Conservation (phyloP, 179 eudicot species). For the Silene coronaria region DNA sequence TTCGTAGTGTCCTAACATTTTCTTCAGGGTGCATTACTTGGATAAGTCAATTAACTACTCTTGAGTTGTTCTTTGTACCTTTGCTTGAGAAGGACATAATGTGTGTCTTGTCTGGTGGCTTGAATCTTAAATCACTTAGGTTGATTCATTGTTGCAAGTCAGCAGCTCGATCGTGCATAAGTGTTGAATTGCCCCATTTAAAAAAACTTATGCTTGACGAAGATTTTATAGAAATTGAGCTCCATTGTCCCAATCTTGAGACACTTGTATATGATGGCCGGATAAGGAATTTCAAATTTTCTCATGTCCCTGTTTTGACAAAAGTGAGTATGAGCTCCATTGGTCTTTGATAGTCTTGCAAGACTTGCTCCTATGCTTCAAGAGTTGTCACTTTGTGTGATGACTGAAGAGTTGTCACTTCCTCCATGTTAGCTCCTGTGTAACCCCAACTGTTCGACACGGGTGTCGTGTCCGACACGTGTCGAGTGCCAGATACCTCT, state of each 20-base stretch:
- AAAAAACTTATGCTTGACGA: slow-evolving; percentile 4
- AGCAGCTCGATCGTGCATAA: background rate
- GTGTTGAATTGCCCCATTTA: slow-evolving; percentile 5
- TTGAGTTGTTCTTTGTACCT: slow-evolving; percentile 15
- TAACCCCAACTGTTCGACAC: too few species aligned
- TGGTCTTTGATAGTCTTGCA: slow-evolving; percentile 16
- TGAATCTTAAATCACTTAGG: slow-evolving; percentile 18
- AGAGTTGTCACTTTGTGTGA: slow-evolving; percentile 2
- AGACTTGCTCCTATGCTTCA: slow-evolving; percentile 17
- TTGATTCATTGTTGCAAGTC: background rate
- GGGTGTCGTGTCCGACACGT: too few species aligned
- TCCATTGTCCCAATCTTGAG: slow-evolving; percentile 24
- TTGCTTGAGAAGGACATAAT: slow-evolving; percentile 2
- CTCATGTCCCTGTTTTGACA: slow-evolving; percentile 8
- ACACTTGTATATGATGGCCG: background rate
- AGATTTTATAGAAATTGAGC: background rate
- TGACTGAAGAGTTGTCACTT: slow-evolving; percentile 10
- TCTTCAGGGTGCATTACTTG: slow-evolving; percentile 7
- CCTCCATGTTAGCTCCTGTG: too few species aligned
- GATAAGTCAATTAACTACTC: slow-evolving; percentile 15
- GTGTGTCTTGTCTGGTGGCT: slow-evolving; percentile 14
- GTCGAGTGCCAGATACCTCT: too few species aligned
- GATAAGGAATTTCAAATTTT: background rate
- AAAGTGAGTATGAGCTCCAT: background rate
- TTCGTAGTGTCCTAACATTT: background rate